A percentile compares a stretch with the other conserved stretches of the same genome.
Evolutionary conservation across 192 early-diverging fungal species (phyloP).

Genomic region (Entomortierella lignicola): DNA sequence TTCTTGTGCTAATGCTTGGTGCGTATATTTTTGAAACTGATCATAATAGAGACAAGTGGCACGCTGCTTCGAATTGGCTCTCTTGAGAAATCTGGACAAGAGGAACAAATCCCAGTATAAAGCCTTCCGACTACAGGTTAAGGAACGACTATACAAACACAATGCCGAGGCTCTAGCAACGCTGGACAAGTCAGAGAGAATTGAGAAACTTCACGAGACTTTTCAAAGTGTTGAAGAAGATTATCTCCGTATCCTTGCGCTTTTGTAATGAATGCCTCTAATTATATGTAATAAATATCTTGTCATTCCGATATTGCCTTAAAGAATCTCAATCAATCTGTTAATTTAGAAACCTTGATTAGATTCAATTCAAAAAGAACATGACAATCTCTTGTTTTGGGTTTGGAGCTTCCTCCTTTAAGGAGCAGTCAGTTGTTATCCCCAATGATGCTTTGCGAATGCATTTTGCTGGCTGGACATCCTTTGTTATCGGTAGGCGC

Average conservation of each 20-base stretch:
- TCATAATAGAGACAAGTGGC: constrained; percentile 75
- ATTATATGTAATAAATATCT: neutral
- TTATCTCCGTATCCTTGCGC: constrained; percentile 63
- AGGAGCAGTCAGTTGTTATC: neutral
- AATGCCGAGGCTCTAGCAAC: constrained; percentile 78
- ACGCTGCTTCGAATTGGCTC: constrained; percentile 85
- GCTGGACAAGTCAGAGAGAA: constrained; percentile 73
- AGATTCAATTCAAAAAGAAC: neutral
- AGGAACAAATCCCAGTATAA: constrained; percentile 57
- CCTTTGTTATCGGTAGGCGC: constrained; percentile 14
- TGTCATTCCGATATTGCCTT: too few relatives aligned
- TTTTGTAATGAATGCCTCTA: constrained; percentile 13
- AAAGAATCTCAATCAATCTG: too few relatives aligned
- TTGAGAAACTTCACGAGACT: constrained; percentile 81
- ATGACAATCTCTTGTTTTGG: constrained; percentile 11
- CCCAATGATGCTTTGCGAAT: neutral
- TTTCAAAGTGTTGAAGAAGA: constrained; percentile 81
- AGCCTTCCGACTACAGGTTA: constrained; percentile 83
- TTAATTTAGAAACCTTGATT: too few relatives aligned
- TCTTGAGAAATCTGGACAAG: constrained; percentile 72
- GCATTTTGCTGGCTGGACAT: constrained; percentile 25
- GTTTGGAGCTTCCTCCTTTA: neutral
- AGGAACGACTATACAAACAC: constrained; percentile 82
- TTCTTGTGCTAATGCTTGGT: neutral
- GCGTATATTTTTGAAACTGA: neutral